phyloP scores from a whole-genome alignment of 257 asterid species.

The Echites panduratus region DNA sequence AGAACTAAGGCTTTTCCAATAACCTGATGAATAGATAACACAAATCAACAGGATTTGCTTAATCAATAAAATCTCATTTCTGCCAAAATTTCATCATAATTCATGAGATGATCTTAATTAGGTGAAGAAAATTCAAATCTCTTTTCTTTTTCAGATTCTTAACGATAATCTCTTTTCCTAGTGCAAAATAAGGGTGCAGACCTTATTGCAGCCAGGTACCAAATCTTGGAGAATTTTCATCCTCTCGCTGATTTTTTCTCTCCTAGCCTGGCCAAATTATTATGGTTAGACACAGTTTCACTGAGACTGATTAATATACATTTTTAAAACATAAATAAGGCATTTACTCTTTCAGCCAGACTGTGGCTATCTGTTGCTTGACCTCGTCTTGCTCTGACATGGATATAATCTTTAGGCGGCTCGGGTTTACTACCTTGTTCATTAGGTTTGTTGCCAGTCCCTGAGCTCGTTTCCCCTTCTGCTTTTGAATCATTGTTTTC shows the following conservation, averaged over 20 bases:
- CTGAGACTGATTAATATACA: neutral
- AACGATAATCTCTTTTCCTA: neutral
- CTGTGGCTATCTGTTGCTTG: constrained; percentile 98
- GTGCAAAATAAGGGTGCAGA: constrained; percentile 10
- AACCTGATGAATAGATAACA: constrained; percentile 36
- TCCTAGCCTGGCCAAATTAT: constrained; percentile 52
- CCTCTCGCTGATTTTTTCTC: constrained; percentile 95
- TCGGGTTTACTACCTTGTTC: constrained; percentile 51
- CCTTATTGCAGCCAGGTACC: constrained; percentile 98
- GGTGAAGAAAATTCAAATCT: neutral
- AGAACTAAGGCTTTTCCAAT: constrained; percentile 90
- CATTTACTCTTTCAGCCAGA: constrained; percentile 76
- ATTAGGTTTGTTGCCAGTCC: constrained; percentile 39
- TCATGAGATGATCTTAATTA: neutral
- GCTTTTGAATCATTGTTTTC: constrained; percentile 36
- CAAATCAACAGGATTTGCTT: neutral
- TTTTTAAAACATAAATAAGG: constrained; percentile 6
- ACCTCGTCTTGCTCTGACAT: constrained; percentile 94
- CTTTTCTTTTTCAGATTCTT: neutral
- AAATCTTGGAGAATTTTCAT: constrained; percentile 91
- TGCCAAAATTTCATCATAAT: neutral
- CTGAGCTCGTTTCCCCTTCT: constrained; percentile 54
- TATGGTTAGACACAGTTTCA: constrained; percentile 19
- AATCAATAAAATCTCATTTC: constrained; percentile 1
- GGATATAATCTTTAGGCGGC: constrained; percentile 87